Percentiles rank a stretch among this genome's conserved stretches.
Conservation (phyloP, 108 stramenopile species). For the Aurantiochytrium sp. region DNA sequence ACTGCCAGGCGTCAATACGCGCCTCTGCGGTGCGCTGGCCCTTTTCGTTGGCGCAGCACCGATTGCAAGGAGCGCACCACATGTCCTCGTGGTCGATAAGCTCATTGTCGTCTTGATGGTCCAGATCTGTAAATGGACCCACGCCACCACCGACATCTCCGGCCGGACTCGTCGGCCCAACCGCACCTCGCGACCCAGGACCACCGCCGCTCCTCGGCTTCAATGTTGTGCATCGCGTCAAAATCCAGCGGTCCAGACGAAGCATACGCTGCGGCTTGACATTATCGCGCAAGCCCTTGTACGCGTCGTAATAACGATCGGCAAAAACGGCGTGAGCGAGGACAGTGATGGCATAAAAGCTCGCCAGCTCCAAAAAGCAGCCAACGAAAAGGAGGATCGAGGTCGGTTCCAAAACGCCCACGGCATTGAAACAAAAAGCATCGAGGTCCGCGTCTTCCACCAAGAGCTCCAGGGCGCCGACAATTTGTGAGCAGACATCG, state of each 20-base stretch:
- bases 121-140: no score
- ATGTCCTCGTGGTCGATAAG: no score
- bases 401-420: not conserved
- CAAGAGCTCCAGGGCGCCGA: not conserved
- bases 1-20: not conserved
- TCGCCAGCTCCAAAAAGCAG: not conserved
- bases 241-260: no score
- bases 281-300: not conserved
- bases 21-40: not conserved
- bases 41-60: not conserved
- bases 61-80: not conserved
- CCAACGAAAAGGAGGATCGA: not conserved
- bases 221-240: no score
- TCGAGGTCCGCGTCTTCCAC: not conserved
- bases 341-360: not conserved
- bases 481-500: not conserved
- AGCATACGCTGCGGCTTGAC: no score
- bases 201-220: no score
- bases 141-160: no score
- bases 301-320: not conserved
- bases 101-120: no score
- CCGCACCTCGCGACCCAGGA: no score
- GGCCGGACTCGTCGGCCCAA: no score
- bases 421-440: not conserved
- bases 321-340: not conserved